Evolutionary conservation across 331 rosid species (phyloP).

Genomic region (Telfairia occidentalis): DNA sequence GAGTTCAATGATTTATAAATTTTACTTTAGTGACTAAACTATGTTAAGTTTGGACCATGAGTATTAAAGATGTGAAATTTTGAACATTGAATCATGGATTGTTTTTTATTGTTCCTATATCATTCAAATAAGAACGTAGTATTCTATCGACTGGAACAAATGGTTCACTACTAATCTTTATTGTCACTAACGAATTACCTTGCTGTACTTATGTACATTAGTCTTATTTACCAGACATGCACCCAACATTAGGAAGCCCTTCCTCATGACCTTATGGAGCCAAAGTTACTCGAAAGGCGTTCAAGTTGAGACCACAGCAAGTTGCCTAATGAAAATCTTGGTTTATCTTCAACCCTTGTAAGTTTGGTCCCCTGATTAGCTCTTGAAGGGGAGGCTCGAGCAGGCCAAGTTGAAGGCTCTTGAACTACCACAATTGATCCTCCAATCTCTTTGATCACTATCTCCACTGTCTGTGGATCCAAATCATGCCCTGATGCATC

Average conservation of each 20-base stretch:
- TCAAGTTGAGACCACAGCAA: slow-evolving; percentile 66
- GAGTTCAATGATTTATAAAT: background rate
- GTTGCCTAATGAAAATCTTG: slow-evolving; percentile 48
- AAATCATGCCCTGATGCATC: slow-evolving; percentile 47
- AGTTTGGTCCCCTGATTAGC: background rate
- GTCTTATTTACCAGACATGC: background rate
- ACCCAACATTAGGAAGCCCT: background rate
- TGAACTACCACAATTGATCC: slow-evolving; percentile 39
- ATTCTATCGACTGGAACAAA: background rate
- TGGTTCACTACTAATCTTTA: background rate
- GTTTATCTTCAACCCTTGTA: slow-evolving; percentile 20
- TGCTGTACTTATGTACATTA: background rate
- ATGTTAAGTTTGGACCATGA: background rate
- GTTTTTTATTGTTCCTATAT: background rate
- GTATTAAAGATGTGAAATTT: background rate
- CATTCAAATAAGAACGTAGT: background rate
- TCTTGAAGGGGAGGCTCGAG: slow-evolving; percentile 22
- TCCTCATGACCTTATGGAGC: slow-evolving; percentile 28
- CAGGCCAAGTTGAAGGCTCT: slow-evolving; percentile 27
- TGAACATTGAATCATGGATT: background rate
- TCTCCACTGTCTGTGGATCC: slow-evolving; percentile 33
- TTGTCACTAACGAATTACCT: background rate
- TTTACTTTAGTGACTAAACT: background rate
- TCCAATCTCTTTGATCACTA: slow-evolving; percentile 44
- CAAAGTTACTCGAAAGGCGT: slow-evolving; percentile 46